Conservation (phyloP, 2,329 filamentous ascomycete genomes). For the Teratosphaeria destructans region DNA sequence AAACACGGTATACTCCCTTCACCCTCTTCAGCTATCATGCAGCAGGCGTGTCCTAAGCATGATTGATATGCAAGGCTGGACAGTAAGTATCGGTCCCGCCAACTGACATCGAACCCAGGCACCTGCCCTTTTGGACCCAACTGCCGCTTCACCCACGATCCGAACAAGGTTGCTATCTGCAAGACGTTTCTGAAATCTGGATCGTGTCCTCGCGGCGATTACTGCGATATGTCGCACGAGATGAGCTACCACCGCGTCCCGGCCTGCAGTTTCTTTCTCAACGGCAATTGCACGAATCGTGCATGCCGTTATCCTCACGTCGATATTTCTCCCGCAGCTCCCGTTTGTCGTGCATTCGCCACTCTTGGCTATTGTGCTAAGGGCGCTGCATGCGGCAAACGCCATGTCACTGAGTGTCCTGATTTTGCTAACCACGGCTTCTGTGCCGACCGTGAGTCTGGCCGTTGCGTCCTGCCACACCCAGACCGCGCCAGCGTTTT, state of each 20-base stretch:
- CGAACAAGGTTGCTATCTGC: conserved; percentile 79
- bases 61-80: conserved; percentile 7
- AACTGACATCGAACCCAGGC: conserved; percentile 45
- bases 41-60: neutral
- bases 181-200: conserved; percentile 75
- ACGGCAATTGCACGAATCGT: conserved; percentile 78
- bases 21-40: neutral
- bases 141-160: conserved; percentile 77
- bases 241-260: conserved; percentile 74
- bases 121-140: conserved; percentile 70
- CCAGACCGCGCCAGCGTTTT: conserved; percentile 77
- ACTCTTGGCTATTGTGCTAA: conserved; percentile 80
- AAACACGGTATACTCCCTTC: conserved; percentile 21
- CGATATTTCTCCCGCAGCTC: conserved; percentile 62
- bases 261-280: conserved; percentile 79
- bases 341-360: conserved; percentile 76
- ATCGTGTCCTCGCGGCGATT: conserved; percentile 63
- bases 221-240: conserved; percentile 86
- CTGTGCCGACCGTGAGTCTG: conserved; percentile 55
- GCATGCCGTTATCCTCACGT: conserved; percentile 83
- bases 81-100: conserved; percentile 10
- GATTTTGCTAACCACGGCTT: conserved; percentile 84
- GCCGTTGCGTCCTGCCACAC: conserved; percentile 73
- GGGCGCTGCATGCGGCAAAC: conserved; percentile 64
- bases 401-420: conserved; percentile 80